Evolutionary conservation across 2,329 filamentous ascomycete genomes (phyloP).

Genomic region (Colletotrichum phormii): DNA sequence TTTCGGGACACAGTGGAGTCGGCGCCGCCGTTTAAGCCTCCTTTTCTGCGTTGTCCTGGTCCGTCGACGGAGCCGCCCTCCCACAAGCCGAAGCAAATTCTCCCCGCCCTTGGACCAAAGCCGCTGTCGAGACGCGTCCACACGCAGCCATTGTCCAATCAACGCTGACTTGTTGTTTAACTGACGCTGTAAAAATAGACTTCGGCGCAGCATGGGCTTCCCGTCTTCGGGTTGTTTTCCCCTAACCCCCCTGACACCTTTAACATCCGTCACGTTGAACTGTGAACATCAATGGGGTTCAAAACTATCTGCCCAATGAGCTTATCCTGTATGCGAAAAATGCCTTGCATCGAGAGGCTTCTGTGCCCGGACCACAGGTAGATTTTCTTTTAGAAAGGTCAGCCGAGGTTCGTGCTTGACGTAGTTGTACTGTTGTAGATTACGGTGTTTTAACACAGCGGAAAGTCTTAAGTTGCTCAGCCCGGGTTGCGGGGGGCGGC

Average conservation of each 20-base stretch:
- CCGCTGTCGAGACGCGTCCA: background rate
- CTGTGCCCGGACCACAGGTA: background rate
- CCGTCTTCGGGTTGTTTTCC: constrained; percentile 1
- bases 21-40: constrained; percentile 20
- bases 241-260: background rate
- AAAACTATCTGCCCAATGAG: background rate
- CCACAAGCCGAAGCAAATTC: constrained; percentile 24
- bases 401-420: background rate
- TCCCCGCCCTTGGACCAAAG: background rate
- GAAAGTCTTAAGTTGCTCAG: background rate
- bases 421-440: background rate
- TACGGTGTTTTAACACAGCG: background rate
- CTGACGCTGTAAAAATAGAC: constrained; percentile 20
- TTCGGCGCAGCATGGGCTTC: background rate
- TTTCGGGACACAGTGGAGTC: constrained; percentile 5
- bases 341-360: background rate
- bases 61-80: constrained; percentile 2
- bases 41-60: constrained; percentile 7
- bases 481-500: background rate
- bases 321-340: background rate
- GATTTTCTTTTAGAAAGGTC: background rate
- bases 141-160: background rate
- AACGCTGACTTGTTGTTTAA: background rate
- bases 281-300: background rate
- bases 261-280: background rate